Percentiles rank a stretch among this genome's conserved stretches.
Evolutionary conservation across 139 green algal species (phyloP).

Genomic region (Chlorella sp.): DNA sequence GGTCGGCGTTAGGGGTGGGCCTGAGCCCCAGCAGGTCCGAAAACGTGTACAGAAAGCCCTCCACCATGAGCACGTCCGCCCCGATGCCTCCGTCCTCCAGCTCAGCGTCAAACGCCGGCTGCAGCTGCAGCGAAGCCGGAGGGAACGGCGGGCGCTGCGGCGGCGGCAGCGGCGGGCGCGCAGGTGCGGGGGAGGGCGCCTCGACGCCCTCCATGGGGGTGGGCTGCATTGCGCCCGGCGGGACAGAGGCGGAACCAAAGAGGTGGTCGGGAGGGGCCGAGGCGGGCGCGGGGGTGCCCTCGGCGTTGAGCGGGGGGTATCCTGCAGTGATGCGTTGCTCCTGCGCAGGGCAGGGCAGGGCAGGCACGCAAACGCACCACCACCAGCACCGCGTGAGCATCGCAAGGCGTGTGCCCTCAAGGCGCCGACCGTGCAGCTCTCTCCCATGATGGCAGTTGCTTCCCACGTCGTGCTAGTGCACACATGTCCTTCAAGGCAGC

Average conservation of each 20-base stretch:
- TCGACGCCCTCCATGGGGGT: background rate
- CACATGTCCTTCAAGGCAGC: no score
- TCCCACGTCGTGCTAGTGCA: no score
- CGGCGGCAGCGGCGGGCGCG: conserved; percentile 10
- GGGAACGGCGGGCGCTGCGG: conserved; percentile 62
- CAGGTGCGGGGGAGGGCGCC: background rate
- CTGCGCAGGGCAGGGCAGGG: no score
- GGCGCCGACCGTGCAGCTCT: no score
- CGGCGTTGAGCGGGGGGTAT: background rate
- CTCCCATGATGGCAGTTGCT: no score
- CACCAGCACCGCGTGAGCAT: no score
- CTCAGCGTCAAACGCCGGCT: conserved; percentile 39
- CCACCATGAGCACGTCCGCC: conserved; percentile 52
- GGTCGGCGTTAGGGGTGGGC: conserved; percentile 9
- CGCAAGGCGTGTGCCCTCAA: no score
- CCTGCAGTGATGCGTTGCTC: background rate
- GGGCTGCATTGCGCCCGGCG: no score
- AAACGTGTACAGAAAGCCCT: conserved; percentile 67
- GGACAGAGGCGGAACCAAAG: background rate
- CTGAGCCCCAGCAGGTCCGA: conserved; percentile 57
- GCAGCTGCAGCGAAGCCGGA: conserved; percentile 45
- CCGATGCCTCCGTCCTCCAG: conserved; percentile 21
- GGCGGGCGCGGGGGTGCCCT: no score
- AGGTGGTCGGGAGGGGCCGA: no score
- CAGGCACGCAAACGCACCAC: no score